phyloP scores from a whole-genome alignment of 768 basidiomycete genomes.

The Suillus subluteus region DNA sequence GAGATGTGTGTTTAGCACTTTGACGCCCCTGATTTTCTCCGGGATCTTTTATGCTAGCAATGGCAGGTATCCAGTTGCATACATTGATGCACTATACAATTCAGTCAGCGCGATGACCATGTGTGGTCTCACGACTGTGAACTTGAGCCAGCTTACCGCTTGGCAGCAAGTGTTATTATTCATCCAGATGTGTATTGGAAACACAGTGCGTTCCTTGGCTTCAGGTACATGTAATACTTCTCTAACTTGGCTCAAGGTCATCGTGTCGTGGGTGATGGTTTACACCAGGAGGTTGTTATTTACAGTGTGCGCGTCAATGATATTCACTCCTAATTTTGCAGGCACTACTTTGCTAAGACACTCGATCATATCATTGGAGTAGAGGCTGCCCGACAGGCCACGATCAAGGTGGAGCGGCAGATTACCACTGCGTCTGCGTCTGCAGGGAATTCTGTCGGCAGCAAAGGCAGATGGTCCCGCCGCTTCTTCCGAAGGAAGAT shows the following conservation, averaged over 20 bases:
- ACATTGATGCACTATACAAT: slow-evolving; percentile 79
- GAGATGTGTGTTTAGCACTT: slow-evolving; percentile 50
- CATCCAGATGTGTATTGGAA: slow-evolving; percentile 78
- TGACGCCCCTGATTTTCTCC: slow-evolving; percentile 79
- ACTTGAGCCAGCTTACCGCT: slow-evolving; percentile 66
- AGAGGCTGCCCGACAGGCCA: slow-evolving; percentile 38
- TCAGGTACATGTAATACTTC: background rate
- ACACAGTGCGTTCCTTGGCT: slow-evolving; percentile 55
- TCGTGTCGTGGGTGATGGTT: slow-evolving; percentile 85
- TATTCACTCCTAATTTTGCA: slow-evolving; percentile 29
- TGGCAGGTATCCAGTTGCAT: slow-evolving; percentile 68
- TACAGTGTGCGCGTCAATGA: background rate
- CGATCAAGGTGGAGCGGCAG: slow-evolving; percentile 23
- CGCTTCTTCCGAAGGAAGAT: slow-evolving; percentile 34
- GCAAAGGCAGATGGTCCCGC: slow-evolving; percentile 26
- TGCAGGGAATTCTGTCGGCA: slow-evolving; percentile 14
- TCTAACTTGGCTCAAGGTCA: slow-evolving; percentile 48
- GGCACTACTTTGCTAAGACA: slow-evolving; percentile 72
- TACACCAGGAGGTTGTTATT: slow-evolving; percentile 65
- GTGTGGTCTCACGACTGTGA: slow-evolving; percentile 73
- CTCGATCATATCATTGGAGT: slow-evolving; percentile 61
- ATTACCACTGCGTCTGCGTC: slow-evolving; percentile 20
- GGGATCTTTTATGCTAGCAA: slow-evolving; percentile 84
- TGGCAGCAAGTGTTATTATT: slow-evolving; percentile 76
- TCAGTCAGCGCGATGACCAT: slow-evolving; percentile 80